phyloP scores from a whole-genome alignment of 1,139 yeast species.

The Candida buenavistaensis region DNA sequence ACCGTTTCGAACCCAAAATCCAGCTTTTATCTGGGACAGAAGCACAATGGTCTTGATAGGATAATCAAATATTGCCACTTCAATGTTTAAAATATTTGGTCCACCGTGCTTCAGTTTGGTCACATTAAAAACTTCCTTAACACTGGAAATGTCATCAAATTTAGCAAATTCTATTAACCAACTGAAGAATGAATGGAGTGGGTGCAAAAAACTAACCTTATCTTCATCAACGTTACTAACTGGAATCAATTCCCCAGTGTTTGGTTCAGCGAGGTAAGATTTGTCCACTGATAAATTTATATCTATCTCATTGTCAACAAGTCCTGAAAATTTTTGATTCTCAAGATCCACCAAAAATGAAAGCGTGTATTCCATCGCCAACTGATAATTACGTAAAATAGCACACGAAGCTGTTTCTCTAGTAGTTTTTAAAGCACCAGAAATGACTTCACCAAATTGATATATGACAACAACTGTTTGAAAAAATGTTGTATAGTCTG shows the following conservation, averaged over 20 bases:
- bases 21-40: constrained; percentile 56
- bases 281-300: constrained; percentile 20
- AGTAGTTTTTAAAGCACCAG: constrained; percentile 42
- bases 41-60: constrained; percentile 70
- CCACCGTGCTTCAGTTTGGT: constrained; percentile 1
- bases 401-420: constrained; percentile 3
- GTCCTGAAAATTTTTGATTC: constrained; percentile 27
- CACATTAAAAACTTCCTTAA: constrained; percentile 19
- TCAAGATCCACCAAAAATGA: constrained; percentile 32
- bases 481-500: constrained; percentile 80
- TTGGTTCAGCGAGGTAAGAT: constrained; percentile 22
- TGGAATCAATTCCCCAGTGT: constrained; percentile 23
- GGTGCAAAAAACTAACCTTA: constrained; percentile 74
- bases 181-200: constrained; percentile 71
- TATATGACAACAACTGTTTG: constrained; percentile 73
- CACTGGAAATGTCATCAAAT: constrained; percentile 22
- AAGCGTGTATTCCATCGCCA: constrained; percentile 35
- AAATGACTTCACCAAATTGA: constrained; percentile 59
- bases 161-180: constrained; percentile 64
- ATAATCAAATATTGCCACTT: constrained; percentile 58
- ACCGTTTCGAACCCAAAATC: constrained; percentile 62
- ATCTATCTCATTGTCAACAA: constrained; percentile 31
- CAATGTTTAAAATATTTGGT: constrained; percentile 10
- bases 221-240: constrained; percentile 34
- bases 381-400: constrained; percentile 11